phyloP scores from a whole-genome alignment of 768 basidiomycete genomes.

The Tylopilus cervinicoccineus region DNA sequence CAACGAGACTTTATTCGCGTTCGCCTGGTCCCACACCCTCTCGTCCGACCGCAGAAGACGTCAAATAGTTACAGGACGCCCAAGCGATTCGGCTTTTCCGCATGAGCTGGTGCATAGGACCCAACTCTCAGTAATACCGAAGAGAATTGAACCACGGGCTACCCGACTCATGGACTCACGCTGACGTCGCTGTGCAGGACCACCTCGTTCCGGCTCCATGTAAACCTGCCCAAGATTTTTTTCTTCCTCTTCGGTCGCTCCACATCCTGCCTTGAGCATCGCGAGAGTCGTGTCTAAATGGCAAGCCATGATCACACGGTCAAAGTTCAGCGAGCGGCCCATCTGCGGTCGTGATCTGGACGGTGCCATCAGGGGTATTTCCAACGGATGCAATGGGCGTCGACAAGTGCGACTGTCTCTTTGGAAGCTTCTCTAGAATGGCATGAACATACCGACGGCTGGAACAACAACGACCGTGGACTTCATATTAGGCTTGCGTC shows the following conservation, averaged over 20 bases:
- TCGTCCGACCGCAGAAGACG: conserved; percentile 38
- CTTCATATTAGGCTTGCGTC: neutral
- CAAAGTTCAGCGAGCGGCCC: conserved; percentile 49
- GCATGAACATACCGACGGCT: conserved; percentile 66
- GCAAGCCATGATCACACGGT: conserved; percentile 71
- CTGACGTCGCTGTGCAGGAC: conserved; percentile 61
- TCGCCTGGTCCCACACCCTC: conserved; percentile 38
- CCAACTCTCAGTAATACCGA: neutral
- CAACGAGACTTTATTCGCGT: conserved; percentile 60
- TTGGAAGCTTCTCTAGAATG: conserved; percentile 53
- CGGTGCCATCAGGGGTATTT: conserved; percentile 22
- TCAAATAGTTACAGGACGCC: conserved; percentile 82
- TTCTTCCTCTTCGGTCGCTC: conserved; percentile 49
- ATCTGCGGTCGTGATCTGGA: conserved; percentile 44
- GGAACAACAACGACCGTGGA: neutral
- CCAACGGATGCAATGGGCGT: conserved; percentile 50
- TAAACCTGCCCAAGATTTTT: conserved; percentile 51
- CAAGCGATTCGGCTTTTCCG: conserved; percentile 56
- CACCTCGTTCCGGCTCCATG: conserved; percentile 66
- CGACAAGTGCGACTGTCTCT: conserved; percentile 52
- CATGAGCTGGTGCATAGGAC: conserved; percentile 56
- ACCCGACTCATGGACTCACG: conserved; percentile 34
- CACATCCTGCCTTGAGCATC: conserved; percentile 39
- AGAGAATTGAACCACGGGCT: neutral
- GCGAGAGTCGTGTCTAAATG: conserved; percentile 62